A percentile compares a stretch with the other conserved stretches of the same genome.
phyloP scores from a whole-genome alignment of 192 early-diverging fungal species.

The Rhizophagus clarus region DNA sequence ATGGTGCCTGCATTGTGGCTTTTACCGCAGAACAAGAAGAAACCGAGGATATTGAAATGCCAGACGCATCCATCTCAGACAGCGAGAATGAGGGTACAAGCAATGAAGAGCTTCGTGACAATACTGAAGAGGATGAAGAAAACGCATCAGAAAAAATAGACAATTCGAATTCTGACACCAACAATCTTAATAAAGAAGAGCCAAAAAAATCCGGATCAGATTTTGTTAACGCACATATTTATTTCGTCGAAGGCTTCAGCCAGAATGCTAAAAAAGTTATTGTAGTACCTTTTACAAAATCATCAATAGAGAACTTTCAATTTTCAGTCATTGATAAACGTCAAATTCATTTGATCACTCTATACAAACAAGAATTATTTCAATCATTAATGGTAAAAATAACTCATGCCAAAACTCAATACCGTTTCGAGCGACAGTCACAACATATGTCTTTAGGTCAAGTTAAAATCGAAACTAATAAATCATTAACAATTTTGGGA shows the following conservation, averaged over 20 bases:
- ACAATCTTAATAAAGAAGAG: background rate
- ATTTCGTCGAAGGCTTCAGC: background rate
- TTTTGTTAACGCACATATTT: background rate
- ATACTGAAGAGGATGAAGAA: background rate
- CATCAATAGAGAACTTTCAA: constrained; percentile 2
- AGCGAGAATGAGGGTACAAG: background rate
- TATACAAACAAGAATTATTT: constrained; percentile 13
- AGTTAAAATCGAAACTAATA: constrained; percentile 11
- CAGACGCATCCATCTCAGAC: background rate
- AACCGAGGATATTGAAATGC: background rate
- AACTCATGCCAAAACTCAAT: constrained; percentile 24
- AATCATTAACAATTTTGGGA: constrained; percentile 13
- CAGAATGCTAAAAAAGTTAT: constrained; percentile 7
- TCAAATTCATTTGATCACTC: constrained; percentile 17
- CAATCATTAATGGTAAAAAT: constrained; percentile 16
- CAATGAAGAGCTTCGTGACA: background rate
- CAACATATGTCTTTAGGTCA: background rate
- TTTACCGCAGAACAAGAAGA: background rate
- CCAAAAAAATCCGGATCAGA: background rate
- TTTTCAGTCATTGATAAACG: constrained; percentile 23
- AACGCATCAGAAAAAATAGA: background rate
- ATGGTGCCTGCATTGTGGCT: constrained; percentile 33
- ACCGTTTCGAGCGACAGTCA: background rate
- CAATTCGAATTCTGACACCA: background rate
- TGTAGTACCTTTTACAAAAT: background rate